Evolutionary conservation across 768 basidiomycete species (phyloP).

Genomic region (Auriscalpium orientale): DNA sequence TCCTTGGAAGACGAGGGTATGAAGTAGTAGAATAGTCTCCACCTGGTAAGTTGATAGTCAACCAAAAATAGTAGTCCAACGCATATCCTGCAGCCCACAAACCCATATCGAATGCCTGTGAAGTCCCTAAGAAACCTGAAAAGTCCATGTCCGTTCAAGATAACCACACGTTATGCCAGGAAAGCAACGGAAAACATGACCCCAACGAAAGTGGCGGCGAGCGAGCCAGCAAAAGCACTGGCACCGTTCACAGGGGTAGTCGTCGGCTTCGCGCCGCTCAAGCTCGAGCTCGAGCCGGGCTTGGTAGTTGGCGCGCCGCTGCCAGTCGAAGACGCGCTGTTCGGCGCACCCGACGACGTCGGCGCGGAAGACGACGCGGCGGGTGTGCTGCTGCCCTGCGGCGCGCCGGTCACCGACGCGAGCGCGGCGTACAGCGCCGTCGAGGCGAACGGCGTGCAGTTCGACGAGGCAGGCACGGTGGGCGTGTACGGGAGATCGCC

Average conservation of each 20-base stretch:
- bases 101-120: no score
- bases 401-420: no score
- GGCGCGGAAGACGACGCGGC: neutral
- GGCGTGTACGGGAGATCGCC: slow-evolving; percentile 9
- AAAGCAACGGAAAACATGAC: slow-evolving; percentile 28
- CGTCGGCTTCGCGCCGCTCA: neutral
- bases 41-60: no score
- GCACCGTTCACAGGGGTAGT: neutral
- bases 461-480: slow-evolving; percentile 32
- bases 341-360: neutral
- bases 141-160: no score
- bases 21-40: no score
- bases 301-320: slow-evolving; percentile 3
- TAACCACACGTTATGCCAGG: slow-evolving; percentile 21
- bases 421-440: slow-evolving; percentile 2
- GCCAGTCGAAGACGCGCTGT: neutral
- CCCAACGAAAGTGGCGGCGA: slow-evolving; percentile 24
- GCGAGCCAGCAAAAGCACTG: slow-evolving; percentile 6
- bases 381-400: no score
- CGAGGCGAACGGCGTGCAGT: slow-evolving; percentile 33
- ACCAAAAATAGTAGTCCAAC: no score
- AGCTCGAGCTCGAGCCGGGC: neutral
- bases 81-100: no score
- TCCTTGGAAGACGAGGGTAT: no score
- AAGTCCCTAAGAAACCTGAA: no score